phyloP scores from a whole-genome alignment of 345 rosid genomes.

The Capsella bursapastoris region DNA sequence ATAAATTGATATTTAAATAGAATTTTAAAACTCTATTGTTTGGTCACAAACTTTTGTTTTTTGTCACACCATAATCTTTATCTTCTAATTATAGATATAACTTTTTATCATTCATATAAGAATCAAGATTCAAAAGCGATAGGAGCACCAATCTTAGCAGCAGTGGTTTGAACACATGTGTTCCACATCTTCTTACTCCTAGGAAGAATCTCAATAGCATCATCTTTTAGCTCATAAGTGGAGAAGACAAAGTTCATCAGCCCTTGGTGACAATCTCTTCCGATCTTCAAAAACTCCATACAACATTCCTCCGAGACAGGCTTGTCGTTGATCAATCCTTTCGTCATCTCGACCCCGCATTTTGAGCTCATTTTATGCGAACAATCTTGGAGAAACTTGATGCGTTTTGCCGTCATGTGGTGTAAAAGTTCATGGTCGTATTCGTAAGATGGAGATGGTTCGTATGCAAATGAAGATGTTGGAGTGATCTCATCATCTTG shows the following conservation, averaged over 20 bases:
- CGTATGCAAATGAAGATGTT: not conserved
- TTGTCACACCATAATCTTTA: no score
- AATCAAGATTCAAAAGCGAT: constrained; percentile 26
- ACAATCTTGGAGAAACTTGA: constrained; percentile 26
- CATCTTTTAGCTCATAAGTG: constrained; percentile 31
- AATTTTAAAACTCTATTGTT: no score
- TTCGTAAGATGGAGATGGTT: not conserved
- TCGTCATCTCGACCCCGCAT: constrained; percentile 1
- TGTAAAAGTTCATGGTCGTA: constrained; percentile 26
- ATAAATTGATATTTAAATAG: no score
- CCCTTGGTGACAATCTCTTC: constrained; percentile 33
- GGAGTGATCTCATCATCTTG: constrained; percentile 21
- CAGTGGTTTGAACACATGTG: constrained; percentile 23
- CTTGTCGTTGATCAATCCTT: constrained; percentile 12
- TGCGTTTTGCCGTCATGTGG: constrained; percentile 6
- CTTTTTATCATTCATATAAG: not conserved
- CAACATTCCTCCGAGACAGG: constrained; percentile 14
- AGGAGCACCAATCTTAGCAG: constrained; percentile 31
- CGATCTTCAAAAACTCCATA: constrained; percentile 5
- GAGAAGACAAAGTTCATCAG: constrained; percentile 16
- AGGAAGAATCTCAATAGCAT: constrained; percentile 12
- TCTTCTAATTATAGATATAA: not conserved
- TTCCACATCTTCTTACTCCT: constrained; percentile 31
- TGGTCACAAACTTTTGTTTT: no score
- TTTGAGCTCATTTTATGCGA: constrained; percentile 4